These are phyloP conservation scores for Crepidotus sp. DNA, from an alignment of 1,284 basidiomycete species.

Conservation along the genomic window DNA sequence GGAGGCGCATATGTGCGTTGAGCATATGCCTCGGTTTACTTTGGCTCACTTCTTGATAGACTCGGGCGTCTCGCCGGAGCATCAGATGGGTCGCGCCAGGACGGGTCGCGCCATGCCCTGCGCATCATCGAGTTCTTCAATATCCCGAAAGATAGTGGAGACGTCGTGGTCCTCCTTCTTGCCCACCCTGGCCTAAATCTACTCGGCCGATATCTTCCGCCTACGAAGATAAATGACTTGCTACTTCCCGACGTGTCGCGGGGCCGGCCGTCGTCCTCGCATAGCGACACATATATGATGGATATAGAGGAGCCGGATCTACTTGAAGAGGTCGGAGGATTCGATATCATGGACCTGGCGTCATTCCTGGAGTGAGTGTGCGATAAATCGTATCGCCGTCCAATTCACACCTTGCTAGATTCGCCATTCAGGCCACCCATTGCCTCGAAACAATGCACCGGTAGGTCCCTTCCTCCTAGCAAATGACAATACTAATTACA, in stretches of 20 bases:
- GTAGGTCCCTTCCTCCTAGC: conserved; percentile 25
- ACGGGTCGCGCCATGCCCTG: conserved; percentile 41
- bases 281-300: conserved; percentile 44
- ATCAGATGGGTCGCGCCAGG: conserved; percentile 26
- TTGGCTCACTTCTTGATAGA: conserved; percentile 25
- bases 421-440: conserved; percentile 63
- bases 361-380: conserved; percentile 57
- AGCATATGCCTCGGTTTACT: not conserved
- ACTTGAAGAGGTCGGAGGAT: conserved; percentile 45
- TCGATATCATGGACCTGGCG: conserved; percentile 66
- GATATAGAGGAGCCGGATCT: conserved; percentile 38
- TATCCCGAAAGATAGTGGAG: conserved; percentile 53
- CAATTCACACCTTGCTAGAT: conserved; percentile 31
- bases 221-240: conserved; percentile 57
- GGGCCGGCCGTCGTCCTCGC: conserved; percentile 31
- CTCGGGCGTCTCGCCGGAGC: conserved; percentile 43
- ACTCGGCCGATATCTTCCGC: conserved; percentile 56
- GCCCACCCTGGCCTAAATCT: conserved; percentile 59
- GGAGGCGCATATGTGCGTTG: conserved; percentile 58
- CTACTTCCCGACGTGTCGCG: conserved; percentile 48
- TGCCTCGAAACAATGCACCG: conserved; percentile 60
- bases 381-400: not conserved
- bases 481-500: not conserved
- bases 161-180: conserved; percentile 56
- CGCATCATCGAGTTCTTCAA: conserved; percentile 57